phyloP scores from a whole-genome alignment of 768 basidiomycete genomes.

The Mycena capillaripes region DNA sequence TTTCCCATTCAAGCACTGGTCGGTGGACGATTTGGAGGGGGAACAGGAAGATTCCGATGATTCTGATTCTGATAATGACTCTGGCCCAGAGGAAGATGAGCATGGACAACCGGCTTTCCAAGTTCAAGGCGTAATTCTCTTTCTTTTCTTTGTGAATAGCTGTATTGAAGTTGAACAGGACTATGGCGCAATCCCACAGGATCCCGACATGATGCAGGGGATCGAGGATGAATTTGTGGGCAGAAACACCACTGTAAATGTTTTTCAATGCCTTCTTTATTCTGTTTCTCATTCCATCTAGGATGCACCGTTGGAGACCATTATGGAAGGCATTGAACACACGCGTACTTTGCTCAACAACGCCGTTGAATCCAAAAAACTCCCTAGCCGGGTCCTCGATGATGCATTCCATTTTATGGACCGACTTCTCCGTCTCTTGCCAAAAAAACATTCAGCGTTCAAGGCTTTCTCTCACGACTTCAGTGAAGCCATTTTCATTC shows the following conservation, averaged over 20 bases:
- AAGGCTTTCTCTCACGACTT: constrained; percentile 14
- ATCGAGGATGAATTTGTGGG: not conserved
- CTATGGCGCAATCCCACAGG: too few relatives aligned
- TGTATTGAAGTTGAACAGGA: not conserved
- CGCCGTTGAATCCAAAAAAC: not conserved
- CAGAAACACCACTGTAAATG: not conserved
- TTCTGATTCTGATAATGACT: not conserved
- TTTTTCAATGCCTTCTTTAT: not conserved
- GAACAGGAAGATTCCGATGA: not conserved
- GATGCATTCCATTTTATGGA: constrained; percentile 20
- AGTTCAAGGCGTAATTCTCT: not conserved
- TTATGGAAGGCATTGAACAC: not conserved
- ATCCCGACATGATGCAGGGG: too few relatives aligned
- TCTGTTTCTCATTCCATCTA: not conserved
- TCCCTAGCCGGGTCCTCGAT: constrained; percentile 3
- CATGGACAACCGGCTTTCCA: not conserved
- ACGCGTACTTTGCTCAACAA: not conserved
- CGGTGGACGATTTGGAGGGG: too few relatives aligned
- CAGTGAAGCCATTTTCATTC: constrained; percentile 12
- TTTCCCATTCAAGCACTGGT: too few relatives aligned
- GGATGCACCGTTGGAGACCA: not conserved
- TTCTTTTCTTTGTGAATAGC: not conserved
- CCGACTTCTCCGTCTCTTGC: constrained; percentile 13
- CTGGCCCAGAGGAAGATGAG: not conserved
- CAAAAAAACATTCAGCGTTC: constrained; percentile 16